Evolutionary conservation across 495 filamentous ascomycete genomes (phyloP).

Genomic region (Penicillium desertorum): DNA sequence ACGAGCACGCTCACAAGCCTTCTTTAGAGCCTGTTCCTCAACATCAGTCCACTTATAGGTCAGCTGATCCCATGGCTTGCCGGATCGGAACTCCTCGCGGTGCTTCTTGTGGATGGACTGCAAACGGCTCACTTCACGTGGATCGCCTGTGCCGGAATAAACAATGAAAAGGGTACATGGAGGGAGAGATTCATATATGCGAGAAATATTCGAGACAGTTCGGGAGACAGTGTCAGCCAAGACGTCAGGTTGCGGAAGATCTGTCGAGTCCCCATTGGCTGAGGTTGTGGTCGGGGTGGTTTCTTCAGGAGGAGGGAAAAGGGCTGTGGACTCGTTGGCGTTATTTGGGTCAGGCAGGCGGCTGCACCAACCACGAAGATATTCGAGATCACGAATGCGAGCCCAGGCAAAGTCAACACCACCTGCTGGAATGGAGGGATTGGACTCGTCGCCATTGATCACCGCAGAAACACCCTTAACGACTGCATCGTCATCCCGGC

Average conservation of each 20-base stretch:
- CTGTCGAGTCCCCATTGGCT: neutral
- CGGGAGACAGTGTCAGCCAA: constrained; percentile 48
- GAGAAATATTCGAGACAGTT: constrained; percentile 58
- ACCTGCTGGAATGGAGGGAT: constrained; percentile 59
- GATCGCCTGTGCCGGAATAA: constrained; percentile 86
- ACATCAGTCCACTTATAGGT: constrained; percentile 87
- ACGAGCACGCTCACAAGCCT: constrained; percentile 67
- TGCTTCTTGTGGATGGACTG: constrained; percentile 70
- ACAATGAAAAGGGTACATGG: constrained; percentile 84
- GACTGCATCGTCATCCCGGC: constrained; percentile 72
- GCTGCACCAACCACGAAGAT: constrained; percentile 80
- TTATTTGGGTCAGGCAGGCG: constrained; percentile 45
- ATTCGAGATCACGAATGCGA: constrained; percentile 81
- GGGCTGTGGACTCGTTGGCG: constrained; percentile 51
- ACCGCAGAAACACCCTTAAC: constrained; percentile 65
- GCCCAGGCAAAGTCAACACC: constrained; percentile 90
- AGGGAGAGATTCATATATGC: constrained; percentile 73
- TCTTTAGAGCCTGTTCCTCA: constrained; percentile 76
- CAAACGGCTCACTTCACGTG: constrained; percentile 70
- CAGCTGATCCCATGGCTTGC: constrained; percentile 83
- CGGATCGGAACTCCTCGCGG: constrained; percentile 69
- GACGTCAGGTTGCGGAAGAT: constrained; percentile 10
- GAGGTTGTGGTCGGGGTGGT: constrained; percentile 21
- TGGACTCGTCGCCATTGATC: constrained; percentile 65
- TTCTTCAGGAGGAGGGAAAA: constrained; percentile 31